Evolutionary conservation across 1,139 yeast species (phyloP), one percentile per base, ranked within the genome.

Genomic region (Yamadazyma triangularis): DNA sequence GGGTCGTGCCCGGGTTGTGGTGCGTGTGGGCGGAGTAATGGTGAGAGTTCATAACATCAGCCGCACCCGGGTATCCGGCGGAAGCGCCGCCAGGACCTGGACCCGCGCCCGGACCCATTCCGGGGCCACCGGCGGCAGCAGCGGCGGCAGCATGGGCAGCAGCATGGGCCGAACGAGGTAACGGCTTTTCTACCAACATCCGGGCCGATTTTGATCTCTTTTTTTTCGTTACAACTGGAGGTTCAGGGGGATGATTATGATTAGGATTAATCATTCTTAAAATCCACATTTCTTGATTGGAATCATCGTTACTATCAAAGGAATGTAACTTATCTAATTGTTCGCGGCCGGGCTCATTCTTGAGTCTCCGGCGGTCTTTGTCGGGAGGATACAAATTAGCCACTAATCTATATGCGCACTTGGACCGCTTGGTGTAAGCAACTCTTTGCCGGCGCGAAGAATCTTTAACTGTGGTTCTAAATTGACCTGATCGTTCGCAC

Each of bases 401-500:
- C 12, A 68, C 73, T 39, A 69, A 54, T 33, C 73, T 48, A 51
- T 66, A 69, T 13, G 70, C 72, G 51, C 75, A 69, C 50, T 69
- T 69, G 48, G 62, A 63, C 42, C 75, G 52, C 47, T 69, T 69
- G 37, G 74, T 68, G 51, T 68, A 69, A n/a, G 73, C 75, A 16
- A 68, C 71, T 42, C 75, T 50, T 44, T 69, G 73, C 50, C 75
- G 56, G 51, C 65, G 65, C 27, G 64, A 43, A 10, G 70, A 57
- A 39, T 67, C 73, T 50, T 68, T 68, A 31, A 69, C 75, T 2
- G 75, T 69, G 27, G 75, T 69, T 47, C 75, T 54, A 43, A 68
- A 69, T 15, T 62, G 54, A 2, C 75, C 75, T 7, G 69, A 59
- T 33, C 73, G 51, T 45, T 69, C 75, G 47, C 75, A 69, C 47